Evolutionary conservation across 1,284 basidiomycete species (phyloP), one percentile per base, ranked within the genome.

Genomic region (Sanghuangporus sanghuang): DNA sequence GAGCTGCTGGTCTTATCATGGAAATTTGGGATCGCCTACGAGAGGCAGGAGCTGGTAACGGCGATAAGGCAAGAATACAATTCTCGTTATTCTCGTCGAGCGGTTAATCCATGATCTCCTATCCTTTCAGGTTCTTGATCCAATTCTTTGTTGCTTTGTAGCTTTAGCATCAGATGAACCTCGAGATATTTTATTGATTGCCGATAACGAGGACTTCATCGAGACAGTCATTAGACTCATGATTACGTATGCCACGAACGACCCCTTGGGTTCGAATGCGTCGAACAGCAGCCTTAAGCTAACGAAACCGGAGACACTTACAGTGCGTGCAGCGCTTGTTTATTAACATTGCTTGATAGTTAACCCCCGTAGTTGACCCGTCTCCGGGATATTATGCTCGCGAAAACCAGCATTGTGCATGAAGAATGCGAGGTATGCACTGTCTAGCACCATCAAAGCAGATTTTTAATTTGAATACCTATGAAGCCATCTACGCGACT

Each of bases 1-100:
- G 85, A 67, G 85, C 87, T 0, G 83, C 88, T 0, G 89, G 92
- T 68, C 89, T 92, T 64, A 78, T 86, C 32, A 72, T 75, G 12
- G 81, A 80, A 35, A 84, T 87, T 3, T 92, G 88, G 87, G 82
- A 86, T 59, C 78, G 83, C 3, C 77, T 92, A 46, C 71, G 78
- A 35, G 76, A 75, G 14, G 83, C 85, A 2, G 85, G 85, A 2
- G 86, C 79, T 23, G 85, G 85, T 0, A 74, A 75, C 48, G 81
- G 80, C 9, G 89, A 91, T 70, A 85, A 82, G 74, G 87, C 83
- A 54, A 71, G 27, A 46, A 35, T 66, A 21, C 18, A 38, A 12
- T 40, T 59, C 3, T 21, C 21, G 6, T 18, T 18, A n/a, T n/a
- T 46, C 16, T n/a, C 21, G 16, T n/a, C 16, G 21, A 18, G 16